Percentiles rank a stretch among this genome's conserved stretches.
These are phyloP conservation scores for Globisporangium viniferum DNA, from an alignment of 352 stramenopile genomes.

Conservation along the genomic window DNA sequence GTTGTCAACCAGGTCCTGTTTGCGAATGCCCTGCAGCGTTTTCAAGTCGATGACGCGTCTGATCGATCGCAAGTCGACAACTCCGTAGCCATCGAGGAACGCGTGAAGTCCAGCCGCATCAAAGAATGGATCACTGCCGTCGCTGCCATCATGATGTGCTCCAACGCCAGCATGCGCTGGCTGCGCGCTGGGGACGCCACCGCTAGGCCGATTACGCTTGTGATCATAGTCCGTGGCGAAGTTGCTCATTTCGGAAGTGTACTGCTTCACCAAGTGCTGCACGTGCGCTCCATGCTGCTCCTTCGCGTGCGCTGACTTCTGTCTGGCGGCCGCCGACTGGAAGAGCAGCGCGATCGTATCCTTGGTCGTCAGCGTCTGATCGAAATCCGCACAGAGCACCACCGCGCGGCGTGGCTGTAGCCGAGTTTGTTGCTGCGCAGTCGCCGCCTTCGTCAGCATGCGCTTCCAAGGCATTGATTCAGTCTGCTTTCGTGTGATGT, in stretches of 20 bases:
- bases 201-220: background rate
- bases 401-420: slow-evolving; percentile 7
- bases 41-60: slow-evolving; percentile 33
- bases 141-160: background rate
- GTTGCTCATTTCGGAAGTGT: slow-evolving; percentile 23
- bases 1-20: slow-evolving; percentile 10
- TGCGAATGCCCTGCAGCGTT: slow-evolving; percentile 34
- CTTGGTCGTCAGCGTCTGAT: slow-evolving; percentile 57
- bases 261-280: slow-evolving; percentile 34
- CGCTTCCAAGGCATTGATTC: background rate
- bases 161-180: background rate
- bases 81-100: slow-evolving; percentile 46
- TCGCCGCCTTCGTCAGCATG: background rate
- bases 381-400: slow-evolving; percentile 71
- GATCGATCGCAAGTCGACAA: slow-evolving; percentile 45
- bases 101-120: slow-evolving; percentile 27
- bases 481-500: too few relatives aligned
- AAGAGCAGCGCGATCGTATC: slow-evolving; percentile 68
- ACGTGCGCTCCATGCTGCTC: slow-evolving; percentile 20
- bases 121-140: slow-evolving; percentile 20
- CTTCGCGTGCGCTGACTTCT: background rate
- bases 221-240: slow-evolving; percentile 5
- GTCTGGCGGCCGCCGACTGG: slow-evolving; percentile 18
- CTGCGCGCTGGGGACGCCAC: too few relatives aligned
- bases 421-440: background rate